Evolutionary conservation across 2,329 filamentous ascomycete genomes (phyloP), one percentile per base, ranked within the genome.

Genomic region (Reticulascus tulasneorum): DNA sequence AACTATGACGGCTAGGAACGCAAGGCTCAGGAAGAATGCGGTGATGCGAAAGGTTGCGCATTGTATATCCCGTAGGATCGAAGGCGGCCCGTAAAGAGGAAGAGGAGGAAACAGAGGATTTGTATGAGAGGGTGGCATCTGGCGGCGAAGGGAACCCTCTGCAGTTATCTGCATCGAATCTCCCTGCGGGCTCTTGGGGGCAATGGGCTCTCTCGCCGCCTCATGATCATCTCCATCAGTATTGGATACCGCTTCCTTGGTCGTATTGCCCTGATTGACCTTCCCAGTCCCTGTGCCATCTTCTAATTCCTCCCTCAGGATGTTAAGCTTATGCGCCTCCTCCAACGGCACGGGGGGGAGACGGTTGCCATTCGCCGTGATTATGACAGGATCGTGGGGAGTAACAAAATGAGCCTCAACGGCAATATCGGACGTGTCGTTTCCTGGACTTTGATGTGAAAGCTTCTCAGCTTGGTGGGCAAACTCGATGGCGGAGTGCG

Each of bases 91-190:
- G 50, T 94, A 95, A 1, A 87, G 66, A 0, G 89, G 89, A 8
- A 95, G 60, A 3, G 87, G 86, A 6, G 89, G 89, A 47, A 96
- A 96, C 6, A 94, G 65, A 4, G 86, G 84, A 47, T 90, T 82
- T 3, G 86, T 90, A 45, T 78, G 74, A 7, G 80, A 80, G 2
- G 80, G 78, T 0, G 84, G 81, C 62, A 71, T 72, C 11, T 69
- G 54, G 39, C 55, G 62, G 27, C 61, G 58, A 13, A 77, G 47
- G 12, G 69, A 68, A 10, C 60, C 66, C 17, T 67, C 69, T 22
- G 67, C 63, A 5, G 69, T 64, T 36, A 66, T 66, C 42, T 70
- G 55, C 37, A 64, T 47, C 6, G 55, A 47, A 19, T 54, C 53
- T 34, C 56, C 60, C 19, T 53, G 42, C 15, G 47, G 22, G 23